Conservation (phyloP, 2,329 filamentous ascomycete genomes). For the Beauveria sp. region DNA sequence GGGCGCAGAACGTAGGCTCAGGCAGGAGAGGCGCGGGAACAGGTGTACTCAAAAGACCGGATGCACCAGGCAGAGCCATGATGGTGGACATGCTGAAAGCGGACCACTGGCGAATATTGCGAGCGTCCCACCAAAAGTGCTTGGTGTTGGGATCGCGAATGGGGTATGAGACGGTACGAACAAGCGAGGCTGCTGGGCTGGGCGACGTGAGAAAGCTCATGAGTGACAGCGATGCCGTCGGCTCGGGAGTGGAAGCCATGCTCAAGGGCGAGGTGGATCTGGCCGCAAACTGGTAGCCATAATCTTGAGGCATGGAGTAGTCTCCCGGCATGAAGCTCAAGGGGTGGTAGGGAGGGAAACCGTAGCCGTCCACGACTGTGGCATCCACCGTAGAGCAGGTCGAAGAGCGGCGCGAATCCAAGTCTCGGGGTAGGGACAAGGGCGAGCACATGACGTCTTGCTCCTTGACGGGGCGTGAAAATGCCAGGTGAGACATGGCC, state of each 20-base stretch:
- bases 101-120: constrained; percentile 77
- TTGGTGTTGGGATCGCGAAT: constrained; percentile 60
- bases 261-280: constrained; percentile 40
- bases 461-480: constrained; percentile 20
- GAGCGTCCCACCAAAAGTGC: constrained; percentile 95
- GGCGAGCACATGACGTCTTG: constrained; percentile 59
- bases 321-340: constrained; percentile 42
- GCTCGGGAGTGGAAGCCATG: constrained; percentile 34
- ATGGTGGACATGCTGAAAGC: constrained; percentile 70
- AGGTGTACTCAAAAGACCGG: constrained; percentile 63
- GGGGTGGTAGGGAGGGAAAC: constrained; percentile 78
- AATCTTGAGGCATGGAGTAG: constrained; percentile 23
- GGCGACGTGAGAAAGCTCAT: constrained; percentile 68
- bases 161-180: constrained; percentile 68
- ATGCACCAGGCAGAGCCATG: constrained; percentile 63
- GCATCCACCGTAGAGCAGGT: constrained; percentile 60
- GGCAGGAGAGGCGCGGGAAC: constrained; percentile 57
- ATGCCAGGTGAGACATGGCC: constrained; percentile 28
- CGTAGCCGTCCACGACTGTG: constrained; percentile 61
- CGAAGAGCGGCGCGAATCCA: constrained; percentile 49
- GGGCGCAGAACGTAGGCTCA: constrained; percentile 45
- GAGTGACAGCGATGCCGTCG: constrained; percentile 57
- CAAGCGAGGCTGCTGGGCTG: constrained; percentile 76
- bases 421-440: constrained; percentile 44
- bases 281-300: constrained; percentile 37